Evolutionary conservation across 345 rosid genomes (phyloP).

Genomic region (Pistacia atlantica): DNA sequence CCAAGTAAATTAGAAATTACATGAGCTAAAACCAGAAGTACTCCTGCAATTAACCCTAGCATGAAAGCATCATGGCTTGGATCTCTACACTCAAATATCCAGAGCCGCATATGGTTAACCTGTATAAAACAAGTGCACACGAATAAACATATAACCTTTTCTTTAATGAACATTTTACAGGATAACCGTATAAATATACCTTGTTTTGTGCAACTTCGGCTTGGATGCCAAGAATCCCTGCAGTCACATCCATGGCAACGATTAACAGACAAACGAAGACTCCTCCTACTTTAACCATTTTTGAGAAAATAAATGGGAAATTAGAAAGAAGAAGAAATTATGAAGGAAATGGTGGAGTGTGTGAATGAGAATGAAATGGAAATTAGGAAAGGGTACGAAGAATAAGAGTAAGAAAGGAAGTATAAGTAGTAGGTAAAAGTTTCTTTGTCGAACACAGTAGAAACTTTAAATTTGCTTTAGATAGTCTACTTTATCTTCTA

Average conservation of each 20-base stretch:
- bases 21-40: constrained; percentile 67
- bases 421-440: constrained; percentile 34
- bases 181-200: constrained; percentile 30
- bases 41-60: constrained; percentile 79
- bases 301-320: background rate
- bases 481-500: constrained; percentile 7
- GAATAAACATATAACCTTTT: background rate
- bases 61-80: constrained; percentile 85
- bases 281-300: constrained; percentile 67
- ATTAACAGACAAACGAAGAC: constrained; percentile 73
- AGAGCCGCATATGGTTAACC: constrained; percentile 84
- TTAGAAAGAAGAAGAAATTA: background rate
- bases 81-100: constrained; percentile 86
- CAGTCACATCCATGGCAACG: constrained; percentile 75
- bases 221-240: constrained; percentile 87
- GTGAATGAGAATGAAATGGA: background rate
- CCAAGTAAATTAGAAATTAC: constrained; percentile 67
- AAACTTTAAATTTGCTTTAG: constrained; percentile 28
- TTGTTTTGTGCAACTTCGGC: constrained; percentile 87
- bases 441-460: constrained; percentile 42
- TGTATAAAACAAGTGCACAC: constrained; percentile 18
- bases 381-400: constrained; percentile 3
- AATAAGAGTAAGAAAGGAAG: constrained; percentile 15
- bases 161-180: background rate
- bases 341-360: background rate